phyloP scores from a whole-genome alignment of 2,329 filamentous ascomycete species.

The Conoideocrella luteorostrata region DNA sequence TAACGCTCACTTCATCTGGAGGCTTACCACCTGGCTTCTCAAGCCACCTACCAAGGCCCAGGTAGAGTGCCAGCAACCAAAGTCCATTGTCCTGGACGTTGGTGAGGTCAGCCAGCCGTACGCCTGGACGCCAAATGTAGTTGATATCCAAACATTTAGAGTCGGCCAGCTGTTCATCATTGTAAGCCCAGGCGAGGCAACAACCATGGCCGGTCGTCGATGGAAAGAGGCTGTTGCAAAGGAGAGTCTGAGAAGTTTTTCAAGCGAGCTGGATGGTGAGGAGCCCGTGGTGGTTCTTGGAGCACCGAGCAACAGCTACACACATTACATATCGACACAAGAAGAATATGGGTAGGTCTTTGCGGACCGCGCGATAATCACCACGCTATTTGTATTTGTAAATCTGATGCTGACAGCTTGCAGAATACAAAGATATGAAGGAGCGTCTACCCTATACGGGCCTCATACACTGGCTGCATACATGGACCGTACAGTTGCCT shows the following conservation, averaged over 20 bases:
- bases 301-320: slow-evolving; percentile 82
- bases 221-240: slow-evolving; percentile 67
- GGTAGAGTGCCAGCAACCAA: slow-evolving; percentile 67
- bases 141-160: slow-evolving; percentile 77
- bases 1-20: slow-evolving; percentile 70
- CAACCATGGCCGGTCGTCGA: slow-evolving; percentile 82
- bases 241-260: slow-evolving; percentile 37
- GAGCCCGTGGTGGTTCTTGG: slow-evolving; percentile 72
- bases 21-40: slow-evolving; percentile 62
- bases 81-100: slow-evolving; percentile 81
- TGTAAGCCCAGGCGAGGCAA: slow-evolving; percentile 80
- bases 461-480: slow-evolving; percentile 80
- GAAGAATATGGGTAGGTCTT: slow-evolving; percentile 49
- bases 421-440: slow-evolving; percentile 78
- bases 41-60: slow-evolving; percentile 64
- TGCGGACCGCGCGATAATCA: slow-evolving; percentile 9
- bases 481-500: slow-evolving; percentile 69
- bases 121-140: slow-evolving; percentile 80
- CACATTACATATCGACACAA: slow-evolving; percentile 67
- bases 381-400: not conserved
- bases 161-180: slow-evolving; percentile 81
- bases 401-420: slow-evolving; percentile 12
- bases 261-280: slow-evolving; percentile 29
- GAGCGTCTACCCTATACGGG: slow-evolving; percentile 81
- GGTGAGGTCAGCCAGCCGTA: slow-evolving; percentile 72